A percentile compares a stretch with the other conserved stretches of the same genome.
Evolutionary conservation across 495 filamentous ascomycete genomes (phyloP).

Genomic region (Aspergillus cristatus): DNA sequence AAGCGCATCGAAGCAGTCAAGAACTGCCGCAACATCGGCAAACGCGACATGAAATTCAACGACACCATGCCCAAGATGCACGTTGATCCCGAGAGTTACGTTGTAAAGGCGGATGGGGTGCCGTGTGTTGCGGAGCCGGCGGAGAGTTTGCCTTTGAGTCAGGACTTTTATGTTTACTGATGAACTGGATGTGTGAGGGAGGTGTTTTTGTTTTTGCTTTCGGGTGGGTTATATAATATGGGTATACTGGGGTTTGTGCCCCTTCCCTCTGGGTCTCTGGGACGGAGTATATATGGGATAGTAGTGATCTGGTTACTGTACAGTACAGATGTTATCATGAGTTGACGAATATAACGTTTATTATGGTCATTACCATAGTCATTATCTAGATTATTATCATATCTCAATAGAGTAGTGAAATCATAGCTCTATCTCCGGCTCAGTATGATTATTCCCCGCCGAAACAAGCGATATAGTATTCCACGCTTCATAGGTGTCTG

Average conservation of each 20-base stretch:
- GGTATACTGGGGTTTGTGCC: no score
- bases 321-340: no score
- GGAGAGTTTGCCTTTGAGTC: slow-evolving; percentile 63
- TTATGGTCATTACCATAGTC: no score
- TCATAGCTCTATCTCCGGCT: slow-evolving; percentile 43
- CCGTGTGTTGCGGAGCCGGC: slow-evolving; percentile 70
- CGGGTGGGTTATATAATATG: no score
- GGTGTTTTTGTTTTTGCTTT: neutral
- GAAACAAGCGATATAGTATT: slow-evolving; percentile 36
- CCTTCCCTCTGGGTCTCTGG: no score
- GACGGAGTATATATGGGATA: no score
- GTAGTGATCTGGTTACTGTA: no score
- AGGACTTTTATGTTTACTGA: slow-evolving; percentile 34
- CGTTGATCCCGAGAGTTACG: slow-evolving; percentile 88
- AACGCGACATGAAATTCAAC: slow-evolving; percentile 94
- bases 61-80: slow-evolving; percentile 81
- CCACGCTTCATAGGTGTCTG: slow-evolving; percentile 34
- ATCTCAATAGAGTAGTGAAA: neutral
- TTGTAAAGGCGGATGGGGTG: slow-evolving; percentile 79
- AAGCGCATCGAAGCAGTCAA: slow-evolving; percentile 77
- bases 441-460: slow-evolving; percentile 35
- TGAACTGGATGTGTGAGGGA: no score
- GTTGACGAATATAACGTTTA: no score
- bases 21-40: slow-evolving; percentile 70
- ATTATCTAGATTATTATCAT: no score